Base-by-base conservation (phyloP, 257 asterid species). In the Penstemon newberryi region DNA sequence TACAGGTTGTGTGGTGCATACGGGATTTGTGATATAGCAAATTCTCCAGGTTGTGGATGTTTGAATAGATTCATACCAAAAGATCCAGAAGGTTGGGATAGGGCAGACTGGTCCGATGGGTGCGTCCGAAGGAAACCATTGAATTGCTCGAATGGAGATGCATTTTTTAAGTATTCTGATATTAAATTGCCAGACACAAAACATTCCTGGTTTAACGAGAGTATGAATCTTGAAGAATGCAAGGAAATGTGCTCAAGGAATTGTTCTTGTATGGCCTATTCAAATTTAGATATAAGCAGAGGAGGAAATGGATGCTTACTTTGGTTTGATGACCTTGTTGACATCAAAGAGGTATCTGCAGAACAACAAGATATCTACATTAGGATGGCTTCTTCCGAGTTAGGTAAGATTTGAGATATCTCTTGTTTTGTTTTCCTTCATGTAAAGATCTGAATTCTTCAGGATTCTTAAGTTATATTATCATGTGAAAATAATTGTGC, bases 231-330 rank as follows among this genome's bases (percentile, higher is more conserved):
- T 47, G 49, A 70, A 13, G 81, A 72, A 49, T 80, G 84, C 18
- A 46, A 73, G 77, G 38, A 7, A 18, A 43, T 69, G 12, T 80
- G 84, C 69, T 41, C 55, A 39, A 76, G 41, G 49, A 80, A 80
- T 44, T 80, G 81, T 15, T 72, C 76, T 3, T 80, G 84, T 59
- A 72, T 57, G 68, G 84, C 78, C 4, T 79, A 79, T 53, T 9
- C 81, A 11, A 72, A 4, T 68, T 67, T 77, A 11, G 72, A 73
- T 60, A 51, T 73, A 36, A 70, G 75, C 7, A 49, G 66, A 0
- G 71, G 76, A 0, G 77, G 66, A 43, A 59, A 45, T 0, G 80
- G 81, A 3, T 25, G 33, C 33, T 25, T 25, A 25, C 33, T 25
- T 25, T 25, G 33, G 33, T 25, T 25, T 1, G 33, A 25, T 25